phyloP scores from a whole-genome alignment of 306 rosid species.

The Pueraria montana region DNA sequence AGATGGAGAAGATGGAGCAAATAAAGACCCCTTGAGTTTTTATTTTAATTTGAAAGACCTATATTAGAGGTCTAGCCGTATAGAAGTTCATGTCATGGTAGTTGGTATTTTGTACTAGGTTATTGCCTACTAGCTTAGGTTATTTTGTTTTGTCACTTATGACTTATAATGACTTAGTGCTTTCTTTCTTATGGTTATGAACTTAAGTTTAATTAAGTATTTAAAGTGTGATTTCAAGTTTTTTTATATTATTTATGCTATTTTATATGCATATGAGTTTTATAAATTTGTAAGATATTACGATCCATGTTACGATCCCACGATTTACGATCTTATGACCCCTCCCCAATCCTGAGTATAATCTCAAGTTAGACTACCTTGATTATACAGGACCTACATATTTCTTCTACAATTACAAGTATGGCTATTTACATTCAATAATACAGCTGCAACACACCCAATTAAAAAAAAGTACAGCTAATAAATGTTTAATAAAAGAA shows the following conservation, averaged over 20 bases:
- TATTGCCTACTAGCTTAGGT: too few relatives aligned
- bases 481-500: constrained; percentile 22
- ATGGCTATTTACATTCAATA: too few relatives aligned
- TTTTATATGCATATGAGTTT: not conserved
- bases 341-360: not conserved
- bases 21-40: too few relatives aligned
- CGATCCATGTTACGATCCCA: not conserved
- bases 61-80: too few relatives aligned
- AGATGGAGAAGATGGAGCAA: too few relatives aligned
- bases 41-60: too few relatives aligned
- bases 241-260: not conserved
- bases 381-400: constrained; percentile 1
- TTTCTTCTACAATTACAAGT: too few relatives aligned
- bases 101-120: too few relatives aligned
- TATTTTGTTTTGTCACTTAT: too few relatives aligned
- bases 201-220: not conserved
- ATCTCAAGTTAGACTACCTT: not conserved
- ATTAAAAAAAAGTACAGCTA: not conserved
- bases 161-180: too few relatives aligned
- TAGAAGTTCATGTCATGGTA: too few relatives aligned
- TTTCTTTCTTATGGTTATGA: not conserved
- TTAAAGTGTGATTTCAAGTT: not conserved
- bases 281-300: not conserved
- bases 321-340: not conserved
- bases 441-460: constrained; percentile 5